Percentiles rank a stretch among this genome's conserved stretches.
These are phyloP conservation scores for Ogataea chonburiensis DNA, from an alignment of 805 yeast species.

Conservation along the genomic window DNA sequence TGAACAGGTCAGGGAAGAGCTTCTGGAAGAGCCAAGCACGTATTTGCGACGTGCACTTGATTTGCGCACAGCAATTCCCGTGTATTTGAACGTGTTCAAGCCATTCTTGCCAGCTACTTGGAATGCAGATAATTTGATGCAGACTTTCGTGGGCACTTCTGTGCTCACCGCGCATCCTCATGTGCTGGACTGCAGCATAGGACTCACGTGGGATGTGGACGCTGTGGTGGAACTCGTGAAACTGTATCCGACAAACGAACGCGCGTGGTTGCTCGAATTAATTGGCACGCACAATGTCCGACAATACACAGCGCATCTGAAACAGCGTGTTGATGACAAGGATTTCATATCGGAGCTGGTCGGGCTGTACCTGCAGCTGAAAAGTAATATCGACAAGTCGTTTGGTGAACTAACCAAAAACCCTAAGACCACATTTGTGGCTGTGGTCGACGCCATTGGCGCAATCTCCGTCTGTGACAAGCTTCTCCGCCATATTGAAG, in stretches of 20 bases:
- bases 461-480: conserved; percentile 12
- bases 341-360: conserved; percentile 1
- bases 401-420: conserved; percentile 1
- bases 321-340: background rate
- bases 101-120: conserved; percentile 2
- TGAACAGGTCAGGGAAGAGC: background rate
- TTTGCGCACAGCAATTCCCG: background rate
- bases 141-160: conserved; percentile 2
- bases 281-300: conserved; percentile 1
- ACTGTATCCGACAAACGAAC: conserved; percentile 1
- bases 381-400: background rate
- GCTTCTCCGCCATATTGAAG: conserved; percentile 16
- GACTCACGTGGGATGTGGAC: conserved; percentile 2
- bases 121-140: conserved; percentile 1
- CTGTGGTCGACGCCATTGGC: conserved; percentile 8
- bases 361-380: background rate
- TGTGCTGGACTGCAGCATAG: conserved; percentile 2
- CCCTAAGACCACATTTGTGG: conserved; percentile 1
- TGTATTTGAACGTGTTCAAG: conserved; percentile 4
- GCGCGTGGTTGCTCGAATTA: background rate
- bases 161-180: conserved; percentile 6
- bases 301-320: background rate
- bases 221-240: background rate
- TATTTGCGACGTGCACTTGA: conserved; percentile 1
- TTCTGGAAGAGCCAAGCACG: background rate